Percentiles rank a stretch among this genome's conserved stretches.
Evolutionary conservation across 2,329 filamentous ascomycete genomes (phyloP).

Genomic region (Exophiala calicioides): DNA sequence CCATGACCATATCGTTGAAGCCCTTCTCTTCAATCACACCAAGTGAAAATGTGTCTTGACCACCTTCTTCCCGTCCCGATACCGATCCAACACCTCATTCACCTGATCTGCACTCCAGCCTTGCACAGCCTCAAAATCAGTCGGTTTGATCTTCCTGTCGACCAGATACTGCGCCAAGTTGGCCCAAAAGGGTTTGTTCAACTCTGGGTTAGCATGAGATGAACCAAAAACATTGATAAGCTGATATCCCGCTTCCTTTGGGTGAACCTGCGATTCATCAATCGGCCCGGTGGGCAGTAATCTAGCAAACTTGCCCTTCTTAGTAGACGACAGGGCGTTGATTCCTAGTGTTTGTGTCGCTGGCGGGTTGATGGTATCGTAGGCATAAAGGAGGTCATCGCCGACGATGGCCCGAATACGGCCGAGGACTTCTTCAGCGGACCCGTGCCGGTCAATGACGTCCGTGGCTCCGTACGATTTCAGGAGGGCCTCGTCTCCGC

Average conservation of each 20-base stretch:
- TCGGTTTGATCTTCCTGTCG: constrained; percentile 32
- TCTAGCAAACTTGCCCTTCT: constrained; percentile 39
- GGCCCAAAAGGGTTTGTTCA: constrained; percentile 17
- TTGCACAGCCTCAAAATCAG: constrained; percentile 36
- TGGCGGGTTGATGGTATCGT: constrained; percentile 38
- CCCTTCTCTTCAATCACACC: too few species aligned
- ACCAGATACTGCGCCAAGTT: constrained; percentile 21
- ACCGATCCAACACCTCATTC: constrained; percentile 43
- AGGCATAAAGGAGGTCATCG: constrained; percentile 44
- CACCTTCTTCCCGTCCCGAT: constrained; percentile 39
- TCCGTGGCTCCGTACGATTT: constrained; percentile 43
- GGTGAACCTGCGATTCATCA: constrained; percentile 33
- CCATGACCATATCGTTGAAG: too few species aligned
- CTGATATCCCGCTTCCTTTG: constrained; percentile 40
- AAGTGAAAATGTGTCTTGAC: constrained; percentile 35
- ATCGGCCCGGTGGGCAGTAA: constrained; percentile 22
- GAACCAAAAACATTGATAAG: constrained; percentile 34
- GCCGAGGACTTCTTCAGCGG: constrained; percentile 33
- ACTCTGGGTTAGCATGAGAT: constrained; percentile 33
- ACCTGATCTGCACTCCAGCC: constrained; percentile 38
- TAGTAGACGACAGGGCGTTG: constrained; percentile 39
- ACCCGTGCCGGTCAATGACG: constrained; percentile 43
- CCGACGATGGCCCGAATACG: constrained; percentile 41
- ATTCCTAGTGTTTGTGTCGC: constrained; percentile 35
- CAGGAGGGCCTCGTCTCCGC: constrained; percentile 37